Base-by-base conservation (phyloP, 768 basidiomycete species). In the Amanita rubescens region DNA sequence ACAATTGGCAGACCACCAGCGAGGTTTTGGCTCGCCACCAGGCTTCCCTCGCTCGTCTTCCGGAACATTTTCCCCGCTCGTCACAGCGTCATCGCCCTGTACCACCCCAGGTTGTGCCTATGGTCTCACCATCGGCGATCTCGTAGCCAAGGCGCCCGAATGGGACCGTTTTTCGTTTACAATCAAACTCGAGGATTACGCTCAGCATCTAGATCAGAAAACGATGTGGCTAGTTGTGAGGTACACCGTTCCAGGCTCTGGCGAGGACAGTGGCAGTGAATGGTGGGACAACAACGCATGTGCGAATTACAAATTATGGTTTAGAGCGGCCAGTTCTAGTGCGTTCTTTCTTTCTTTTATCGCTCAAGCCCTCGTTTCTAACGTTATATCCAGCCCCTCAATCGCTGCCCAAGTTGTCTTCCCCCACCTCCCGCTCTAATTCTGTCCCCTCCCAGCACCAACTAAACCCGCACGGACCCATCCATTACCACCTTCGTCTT, bases 281-380 rank as follows among this genome's bases (percentile, higher is more conserved):
- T 88, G 86, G 77, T 98, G 95, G 95, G 95, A 98, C 70, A 94
- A 93, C 65, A 95, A 95, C 60, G 68, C 59, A 3, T 85, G 84
- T 0, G 58, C 65, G 57, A 94, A 98, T 65, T 97, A 94, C 72
- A 72, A 78, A 22, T 70, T 96, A 49, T 74, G 69, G 22, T 98
- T 97, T 69, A 65, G 68, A 49, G 57, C 55, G 19, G 49, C 19
- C 22, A 14, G 8, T 17, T 48, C 4, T 35, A 20, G n/a, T 10
- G 15, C 11, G 22, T 27, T 25, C 17, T 39, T 22, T 14, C 1
- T 20, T 37, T 37, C 17, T 22, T 38, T 30, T 35, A 24, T 19
- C n/a, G n/a, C n/a, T n/a, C n/a, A n/a, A n/a, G n/a, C n/a, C n/a
- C n/a, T n/a, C n/a, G n/a, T n/a, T 24, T 9, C 24, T 4, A 9